Percentiles rank a stretch among this genome's conserved stretches.
Conservation (phyloP, 495 filamentous ascomycete genomes). For the Lepraria neglecta region DNA sequence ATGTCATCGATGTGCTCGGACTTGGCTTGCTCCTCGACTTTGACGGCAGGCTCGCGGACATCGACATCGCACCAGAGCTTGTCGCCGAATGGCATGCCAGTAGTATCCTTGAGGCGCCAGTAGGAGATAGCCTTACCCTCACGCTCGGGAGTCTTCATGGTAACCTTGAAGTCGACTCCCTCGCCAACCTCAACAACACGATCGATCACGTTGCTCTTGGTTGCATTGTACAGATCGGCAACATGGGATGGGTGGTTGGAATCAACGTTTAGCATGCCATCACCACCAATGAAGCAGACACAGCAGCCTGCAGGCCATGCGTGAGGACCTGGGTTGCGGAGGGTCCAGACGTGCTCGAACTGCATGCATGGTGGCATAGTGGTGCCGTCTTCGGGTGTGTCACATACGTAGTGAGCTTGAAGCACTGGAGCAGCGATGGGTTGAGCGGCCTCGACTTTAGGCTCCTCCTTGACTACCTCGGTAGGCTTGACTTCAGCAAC, state of each 20-base stretch:
- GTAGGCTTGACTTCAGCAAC: conserved; percentile 64
- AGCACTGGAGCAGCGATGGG: conserved; percentile 34
- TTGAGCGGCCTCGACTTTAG: conserved; percentile 27
- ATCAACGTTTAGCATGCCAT: conserved; percentile 89
- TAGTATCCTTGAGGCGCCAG: conserved; percentile 84
- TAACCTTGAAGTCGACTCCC: conserved; percentile 71
- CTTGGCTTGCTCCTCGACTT: conserved; percentile 27
- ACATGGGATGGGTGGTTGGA: conserved; percentile 67
- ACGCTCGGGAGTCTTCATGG: conserved; percentile 69
- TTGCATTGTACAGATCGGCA: conserved; percentile 61
- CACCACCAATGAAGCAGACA: conserved; percentile 86
- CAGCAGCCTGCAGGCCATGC: conserved; percentile 85
- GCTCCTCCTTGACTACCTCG: conserved; percentile 39
- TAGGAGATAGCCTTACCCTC: conserved; percentile 79
- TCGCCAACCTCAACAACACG: conserved; percentile 64
- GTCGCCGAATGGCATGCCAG: conserved; percentile 81
- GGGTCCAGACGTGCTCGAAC: conserved; percentile 88
- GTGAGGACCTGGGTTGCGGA: conserved; percentile 72
- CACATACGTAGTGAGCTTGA: conserved; percentile 70
- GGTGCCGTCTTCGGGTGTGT: conserved; percentile 74
- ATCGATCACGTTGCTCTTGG: conserved; percentile 73
- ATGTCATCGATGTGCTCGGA: conserved; percentile 30
- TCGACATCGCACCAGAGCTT: conserved; percentile 90
- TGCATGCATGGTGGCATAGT: conserved; percentile 55
- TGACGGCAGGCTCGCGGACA: conserved; percentile 40